Percentiles rank a stretch among this genome's conserved stretches.
phyloP scores from a whole-genome alignment of 345 rosid species.

The Arabidopsis suecica region DNA sequence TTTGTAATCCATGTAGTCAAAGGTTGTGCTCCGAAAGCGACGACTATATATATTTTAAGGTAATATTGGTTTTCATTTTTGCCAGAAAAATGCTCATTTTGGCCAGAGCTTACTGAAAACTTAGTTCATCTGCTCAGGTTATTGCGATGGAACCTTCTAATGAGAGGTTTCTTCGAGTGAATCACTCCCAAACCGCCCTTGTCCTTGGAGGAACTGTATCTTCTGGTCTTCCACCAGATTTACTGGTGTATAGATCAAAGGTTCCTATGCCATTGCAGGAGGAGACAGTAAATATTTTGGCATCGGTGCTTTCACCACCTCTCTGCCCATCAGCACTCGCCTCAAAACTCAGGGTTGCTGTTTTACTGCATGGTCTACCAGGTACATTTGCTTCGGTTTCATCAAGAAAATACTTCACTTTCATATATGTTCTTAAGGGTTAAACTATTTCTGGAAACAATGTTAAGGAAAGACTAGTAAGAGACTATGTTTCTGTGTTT shows the following conservation, averaged over 20 bases:
- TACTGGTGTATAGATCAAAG: constrained; percentile 58
- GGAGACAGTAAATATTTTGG: constrained; percentile 68
- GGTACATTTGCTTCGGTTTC: constrained; percentile 52
- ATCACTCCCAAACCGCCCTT: constrained; percentile 79
- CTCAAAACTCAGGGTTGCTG: constrained; percentile 89
- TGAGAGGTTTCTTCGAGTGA: constrained; percentile 76
- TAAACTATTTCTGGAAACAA: not conserved
- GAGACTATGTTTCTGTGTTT: constrained; percentile 11
- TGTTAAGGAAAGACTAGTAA: constrained; percentile 1
- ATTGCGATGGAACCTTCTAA: constrained; percentile 91
- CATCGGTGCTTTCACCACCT: constrained; percentile 79
- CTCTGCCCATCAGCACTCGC: constrained; percentile 82
- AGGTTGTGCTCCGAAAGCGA: constrained; percentile 47
- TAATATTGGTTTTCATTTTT: constrained; percentile 31
- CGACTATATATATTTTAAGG: constrained; percentile 77
- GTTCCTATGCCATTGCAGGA: constrained; percentile 66
- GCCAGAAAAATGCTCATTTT: constrained; percentile 8
- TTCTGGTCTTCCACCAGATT: constrained; percentile 80
- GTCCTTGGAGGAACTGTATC: constrained; percentile 88
- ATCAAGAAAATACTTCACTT: constrained; percentile 9
- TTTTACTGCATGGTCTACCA: constrained; percentile 73
- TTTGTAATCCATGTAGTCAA: constrained; percentile 75
- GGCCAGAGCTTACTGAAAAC: constrained; percentile 33
- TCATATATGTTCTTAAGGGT: not conserved
- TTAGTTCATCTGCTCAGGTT: constrained; percentile 61